Percentiles rank a stretch among this genome's conserved stretches.
Conservation (phyloP, 306 rosid genomes). For the Trifolium fragiferum region DNA sequence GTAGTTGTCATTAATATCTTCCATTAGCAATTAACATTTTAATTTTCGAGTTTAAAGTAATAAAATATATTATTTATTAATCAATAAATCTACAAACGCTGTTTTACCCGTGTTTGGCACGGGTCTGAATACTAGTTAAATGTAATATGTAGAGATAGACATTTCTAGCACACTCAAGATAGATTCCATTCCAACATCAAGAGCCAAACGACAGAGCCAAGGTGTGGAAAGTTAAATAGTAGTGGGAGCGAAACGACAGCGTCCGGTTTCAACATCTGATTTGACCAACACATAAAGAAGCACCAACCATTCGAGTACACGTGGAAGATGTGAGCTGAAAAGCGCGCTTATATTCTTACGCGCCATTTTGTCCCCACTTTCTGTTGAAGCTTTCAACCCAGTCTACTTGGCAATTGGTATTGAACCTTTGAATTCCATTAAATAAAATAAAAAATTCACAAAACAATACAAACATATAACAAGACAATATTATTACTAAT, state of each 20-base stretch:
- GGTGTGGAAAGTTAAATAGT: background rate
- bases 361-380: constrained; percentile 45
- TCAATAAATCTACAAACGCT: too few relatives aligned
- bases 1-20: too few relatives aligned
- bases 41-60: too few relatives aligned
- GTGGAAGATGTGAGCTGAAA: constrained; percentile 19
- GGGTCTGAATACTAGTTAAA: too few relatives aligned
- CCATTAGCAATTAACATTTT: too few relatives aligned
- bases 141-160: too few relatives aligned
- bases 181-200: too few relatives aligned
- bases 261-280: constrained; percentile 13
- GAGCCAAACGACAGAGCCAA: too few relatives aligned
- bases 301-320: constrained; percentile 35
- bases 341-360: constrained; percentile 36
- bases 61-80: too few relatives aligned
- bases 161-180: too few relatives aligned
- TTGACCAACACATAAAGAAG: constrained; percentile 29
- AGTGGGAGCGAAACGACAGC: background rate
- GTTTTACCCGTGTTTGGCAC: too few relatives aligned
- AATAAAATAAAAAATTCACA: too few relatives aligned
- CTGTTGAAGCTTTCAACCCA: constrained; percentile 82
- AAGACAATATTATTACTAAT: background rate
- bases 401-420: constrained; percentile 39
- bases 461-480: background rate
- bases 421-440: constrained; percentile 1